Base-by-base conservation (phyloP, 75 land plant species). In the Azolla pinnata region DNA sequence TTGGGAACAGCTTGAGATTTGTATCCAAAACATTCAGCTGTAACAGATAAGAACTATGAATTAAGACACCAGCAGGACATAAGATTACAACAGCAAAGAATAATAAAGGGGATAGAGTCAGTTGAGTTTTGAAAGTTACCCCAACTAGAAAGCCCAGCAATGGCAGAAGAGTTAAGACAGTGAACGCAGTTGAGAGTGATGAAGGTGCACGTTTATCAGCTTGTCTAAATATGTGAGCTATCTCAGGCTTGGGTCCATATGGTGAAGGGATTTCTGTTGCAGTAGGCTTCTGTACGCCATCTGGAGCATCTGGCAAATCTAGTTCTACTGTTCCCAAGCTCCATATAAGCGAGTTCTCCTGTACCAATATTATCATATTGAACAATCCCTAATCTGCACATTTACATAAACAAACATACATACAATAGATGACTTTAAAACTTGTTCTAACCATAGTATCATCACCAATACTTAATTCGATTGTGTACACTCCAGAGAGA, bases 251-350 rank as follows among this genome's bases (percentile, higher is more conserved):
- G 4, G 96, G 96, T 2, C 78, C 84, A 68, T 72, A 93, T 61
- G 70, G 61, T 0, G 69, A 60, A 63, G 66, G 64, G n/a, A 73
- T 57, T 50, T 83, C 90, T 31, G 79, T 60, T 7, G 64, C 25
- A 55, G 83, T 82, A 46, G 92, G 81, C n/a, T 69, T 79, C n/a
- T 85, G 33, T 48, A 81, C 75, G 58, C 78, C 87, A 62, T 93
- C 99, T 23, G 99, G 85, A 24, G 87, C 64, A 17, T 83, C 87
- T 46, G 98, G 98, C 50, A 93, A 67, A 49, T 89, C 96, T 47
- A 93, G 61, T 8, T 93, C 96, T 57, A 93, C 26, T 57, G 62
- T 66, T 7, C 84, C 99, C 45, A 93, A 34, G 30, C 59, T 61
- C 63, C 67, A 66, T 18, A 81, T 44, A 49, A 93, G 81, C 34